Conservation (phyloP, 2,329 filamentous ascomycete species). For the Fusarium pseudonygamai region DNA sequence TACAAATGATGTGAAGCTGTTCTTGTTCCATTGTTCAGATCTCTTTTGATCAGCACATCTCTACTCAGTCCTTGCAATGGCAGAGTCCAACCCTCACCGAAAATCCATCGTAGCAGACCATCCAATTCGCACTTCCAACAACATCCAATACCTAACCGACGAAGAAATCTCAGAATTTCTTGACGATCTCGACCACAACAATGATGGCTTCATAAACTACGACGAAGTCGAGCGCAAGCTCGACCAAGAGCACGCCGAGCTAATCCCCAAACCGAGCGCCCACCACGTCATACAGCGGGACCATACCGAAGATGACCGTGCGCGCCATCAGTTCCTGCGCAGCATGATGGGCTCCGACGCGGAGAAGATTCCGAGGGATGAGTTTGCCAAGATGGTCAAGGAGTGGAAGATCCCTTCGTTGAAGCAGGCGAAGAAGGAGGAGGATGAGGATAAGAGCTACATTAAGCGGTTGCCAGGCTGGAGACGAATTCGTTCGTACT, state of each 20-base stretch:
- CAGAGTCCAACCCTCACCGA: neutral
- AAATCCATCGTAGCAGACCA: slow-evolving; percentile 37
- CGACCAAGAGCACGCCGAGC: slow-evolving; percentile 61
- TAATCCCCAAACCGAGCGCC: slow-evolving; percentile 56
- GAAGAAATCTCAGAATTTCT: slow-evolving; percentile 63
- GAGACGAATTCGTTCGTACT: slow-evolving; percentile 60
- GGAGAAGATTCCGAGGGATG: slow-evolving; percentile 54
- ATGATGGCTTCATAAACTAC: slow-evolving; percentile 62
- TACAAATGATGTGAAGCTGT: fast-evolving
- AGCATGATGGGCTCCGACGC: slow-evolving; percentile 56
- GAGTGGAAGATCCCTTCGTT: slow-evolving; percentile 60
- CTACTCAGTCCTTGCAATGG: neutral
- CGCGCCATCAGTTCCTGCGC: slow-evolving; percentile 62
- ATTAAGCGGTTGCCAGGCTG: slow-evolving; percentile 55
- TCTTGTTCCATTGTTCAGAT: no score
- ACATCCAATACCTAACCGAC: slow-evolving; percentile 52
- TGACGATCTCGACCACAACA: slow-evolving; percentile 61
- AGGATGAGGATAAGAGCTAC: slow-evolving; percentile 58
- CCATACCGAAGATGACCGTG: slow-evolving; percentile 50
- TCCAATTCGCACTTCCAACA: slow-evolving; percentile 37
- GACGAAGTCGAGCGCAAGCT: slow-evolving; percentile 62
- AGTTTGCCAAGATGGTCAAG: slow-evolving; percentile 57
- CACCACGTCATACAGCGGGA: slow-evolving; percentile 56
- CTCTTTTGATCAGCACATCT: neutral
- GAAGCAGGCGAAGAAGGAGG: slow-evolving; percentile 57